These are phyloP conservation scores for Sabuloglossum arenarium DNA, from an alignment of 495 filamentous ascomycete species.

Conservation along the genomic window DNA sequence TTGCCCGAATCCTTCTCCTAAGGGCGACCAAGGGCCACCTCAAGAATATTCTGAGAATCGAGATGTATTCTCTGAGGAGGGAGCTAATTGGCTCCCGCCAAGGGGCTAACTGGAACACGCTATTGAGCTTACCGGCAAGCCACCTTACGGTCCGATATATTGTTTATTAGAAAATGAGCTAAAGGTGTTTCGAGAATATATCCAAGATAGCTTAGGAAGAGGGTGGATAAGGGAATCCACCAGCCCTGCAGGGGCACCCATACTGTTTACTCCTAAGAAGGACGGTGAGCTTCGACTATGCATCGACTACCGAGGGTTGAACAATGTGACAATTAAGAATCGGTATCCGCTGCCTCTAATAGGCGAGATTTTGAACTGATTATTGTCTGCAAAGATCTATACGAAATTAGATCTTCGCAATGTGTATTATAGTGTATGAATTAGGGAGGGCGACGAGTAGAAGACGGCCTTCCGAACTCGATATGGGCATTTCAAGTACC, in stretches of 20 bases:
- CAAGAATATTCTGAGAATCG: background rate
- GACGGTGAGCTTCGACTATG: constrained; percentile 3
- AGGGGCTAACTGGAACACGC: background rate
- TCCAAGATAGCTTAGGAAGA: background rate
- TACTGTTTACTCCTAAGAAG: constrained; percentile 8
- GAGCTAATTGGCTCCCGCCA: background rate
- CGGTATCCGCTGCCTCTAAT: background rate
- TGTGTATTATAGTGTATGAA: constrained; percentile 4
- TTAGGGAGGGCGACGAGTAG: constrained; percentile 8
- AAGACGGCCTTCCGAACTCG: constrained; percentile 11
- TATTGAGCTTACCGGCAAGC: constrained; percentile 4
- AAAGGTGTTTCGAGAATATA: background rate
- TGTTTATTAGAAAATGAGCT: constrained; percentile 7
- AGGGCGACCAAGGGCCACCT: background rate
- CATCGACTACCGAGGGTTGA: constrained; percentile 2
- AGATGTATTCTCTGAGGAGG: constrained; percentile 2
- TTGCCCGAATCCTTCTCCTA: background rate
- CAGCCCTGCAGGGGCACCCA: background rate
- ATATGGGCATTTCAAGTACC: constrained; percentile 7
- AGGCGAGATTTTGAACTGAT: background rate
- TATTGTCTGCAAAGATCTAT: background rate
- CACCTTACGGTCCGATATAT: constrained; percentile 7
- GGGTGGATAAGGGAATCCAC: background rate
- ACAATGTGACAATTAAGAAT: constrained; percentile 1
- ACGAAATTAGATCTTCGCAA: constrained; percentile 5